Conservation (phyloP, 768 basidiomycete genomes). For the Tulasnella sp. region DNA sequence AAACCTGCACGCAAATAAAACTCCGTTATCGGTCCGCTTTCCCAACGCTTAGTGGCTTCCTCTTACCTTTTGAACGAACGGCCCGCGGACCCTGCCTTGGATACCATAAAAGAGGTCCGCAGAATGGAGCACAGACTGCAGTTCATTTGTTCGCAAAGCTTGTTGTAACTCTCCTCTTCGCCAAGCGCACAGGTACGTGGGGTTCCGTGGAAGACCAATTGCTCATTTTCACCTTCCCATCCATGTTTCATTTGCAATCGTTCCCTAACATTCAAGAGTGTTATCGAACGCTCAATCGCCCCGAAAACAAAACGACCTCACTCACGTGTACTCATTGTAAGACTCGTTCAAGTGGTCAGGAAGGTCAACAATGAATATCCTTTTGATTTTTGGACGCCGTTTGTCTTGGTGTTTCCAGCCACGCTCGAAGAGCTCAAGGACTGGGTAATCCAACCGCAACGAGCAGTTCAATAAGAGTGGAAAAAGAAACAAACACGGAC, state of each 20-base stretch:
- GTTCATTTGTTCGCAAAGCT: background rate
- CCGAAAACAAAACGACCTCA: background rate
- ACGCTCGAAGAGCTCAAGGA: background rate
- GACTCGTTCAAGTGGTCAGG: background rate
- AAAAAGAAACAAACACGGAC: too few relatives aligned
- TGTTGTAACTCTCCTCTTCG: background rate
- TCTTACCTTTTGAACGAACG: background rate
- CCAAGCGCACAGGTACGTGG: background rate
- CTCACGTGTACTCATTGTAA: background rate
- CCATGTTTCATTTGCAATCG: background rate
- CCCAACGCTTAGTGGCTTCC: background rate
- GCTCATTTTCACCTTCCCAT: background rate
- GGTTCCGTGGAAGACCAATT: background rate
- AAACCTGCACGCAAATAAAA: background rate
- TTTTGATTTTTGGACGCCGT: background rate
- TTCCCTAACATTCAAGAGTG: background rate
- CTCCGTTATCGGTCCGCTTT: background rate
- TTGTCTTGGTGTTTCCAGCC: background rate
- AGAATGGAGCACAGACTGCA: conserved; percentile 8
- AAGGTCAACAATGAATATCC: background rate
- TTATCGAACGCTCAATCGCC: background rate
- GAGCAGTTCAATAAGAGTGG: too few relatives aligned
- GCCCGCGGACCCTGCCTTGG: background rate
- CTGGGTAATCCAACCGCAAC: too few relatives aligned
- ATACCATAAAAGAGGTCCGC: background rate